Base-by-base conservation (phyloP, 2,329 filamentous ascomycete genomes). In the Diaporthe helianthi region DNA sequence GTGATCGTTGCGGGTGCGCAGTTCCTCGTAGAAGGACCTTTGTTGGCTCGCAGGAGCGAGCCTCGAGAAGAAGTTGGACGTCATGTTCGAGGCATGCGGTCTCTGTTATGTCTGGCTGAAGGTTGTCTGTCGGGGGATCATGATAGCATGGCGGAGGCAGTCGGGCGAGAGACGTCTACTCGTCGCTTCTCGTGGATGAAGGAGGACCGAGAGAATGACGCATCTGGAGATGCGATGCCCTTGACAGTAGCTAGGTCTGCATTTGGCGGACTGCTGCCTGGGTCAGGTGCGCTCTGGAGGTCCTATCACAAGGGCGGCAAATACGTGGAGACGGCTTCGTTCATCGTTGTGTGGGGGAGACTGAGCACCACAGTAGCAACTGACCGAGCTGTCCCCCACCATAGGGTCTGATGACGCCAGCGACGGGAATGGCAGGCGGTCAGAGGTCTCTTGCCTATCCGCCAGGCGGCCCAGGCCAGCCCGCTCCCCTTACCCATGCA, bases 11-110 rank as follows among this genome's bases (percentile, higher is more conserved):
- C 77, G 72, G 8, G 71, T 78, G 71, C 82, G 79, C 19, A 86
- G 75, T 36, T 84, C 83, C 68, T 85, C 81, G 76, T 88, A 87
- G 72, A 85, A 86, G 3, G 85, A 83, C 61, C 80, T 76, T 5
- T 71, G 78, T 46, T 79, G 78, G 53, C 74, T 73, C 22, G 77
- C 75, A 44, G 79, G 77, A 38, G 77, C 78, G 46, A 85, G 78
- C 66, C 80, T 82, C 29, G 83, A 83, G 72, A 87, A 84, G 60
- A 85, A 76, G 65, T 84, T 85, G 64, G 81, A 80, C 61, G 84
- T 76, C 83, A 86, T 86, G 60, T 71, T 72, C 61, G 46, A 58
- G 22, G 31, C 24, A 71, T 29, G 38, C 52, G 47, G 44, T 46
- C 31, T 65, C 49, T 44, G 55, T 51, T 67, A 65, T 55, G 47